Percentiles rank a stretch among this genome's conserved stretches.
Evolutionary conservation across 1,284 basidiomycete species (phyloP).

Genomic region (Ganoderma resinaceum): DNA sequence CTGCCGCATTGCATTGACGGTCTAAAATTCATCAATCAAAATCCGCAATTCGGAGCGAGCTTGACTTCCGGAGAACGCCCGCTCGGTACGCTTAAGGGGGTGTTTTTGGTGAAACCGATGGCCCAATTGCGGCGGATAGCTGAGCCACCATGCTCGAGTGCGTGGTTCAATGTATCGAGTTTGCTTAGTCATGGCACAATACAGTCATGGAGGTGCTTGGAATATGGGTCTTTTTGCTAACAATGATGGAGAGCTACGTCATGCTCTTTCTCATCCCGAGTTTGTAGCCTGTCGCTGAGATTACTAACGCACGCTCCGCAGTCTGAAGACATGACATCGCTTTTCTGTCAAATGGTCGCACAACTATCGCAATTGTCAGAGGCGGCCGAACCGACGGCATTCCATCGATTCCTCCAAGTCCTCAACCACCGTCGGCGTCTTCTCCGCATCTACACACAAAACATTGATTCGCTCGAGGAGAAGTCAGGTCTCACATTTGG

Average conservation of each 20-base stretch:
- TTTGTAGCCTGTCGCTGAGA: background rate
- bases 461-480: conserved; percentile 90
- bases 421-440: conserved; percentile 83
- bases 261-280: background rate
- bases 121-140: background rate
- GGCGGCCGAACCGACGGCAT: conserved; percentile 81
- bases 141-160: background rate
- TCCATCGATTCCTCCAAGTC: conserved; percentile 79
- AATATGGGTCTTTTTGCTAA: no score
- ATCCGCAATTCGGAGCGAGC: background rate
- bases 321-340: conserved; percentile 76
- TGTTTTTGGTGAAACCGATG: background rate
- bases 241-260: background rate
- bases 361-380: conserved; percentile 79
- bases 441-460: conserved; percentile 93
- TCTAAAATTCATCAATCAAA: background rate
- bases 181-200: background rate
- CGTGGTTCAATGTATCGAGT: background rate
- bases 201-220: background rate
- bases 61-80: conserved; percentile 2
- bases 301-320: conserved; percentile 38
- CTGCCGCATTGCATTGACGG: background rate
- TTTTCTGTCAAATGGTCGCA: conserved; percentile 92
- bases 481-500: conserved; percentile 87
- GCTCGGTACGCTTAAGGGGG: background rate